phyloP scores from a whole-genome alignment of 2,329 filamentous ascomycete genomes.

The Leptographium radiaticola region DNA sequence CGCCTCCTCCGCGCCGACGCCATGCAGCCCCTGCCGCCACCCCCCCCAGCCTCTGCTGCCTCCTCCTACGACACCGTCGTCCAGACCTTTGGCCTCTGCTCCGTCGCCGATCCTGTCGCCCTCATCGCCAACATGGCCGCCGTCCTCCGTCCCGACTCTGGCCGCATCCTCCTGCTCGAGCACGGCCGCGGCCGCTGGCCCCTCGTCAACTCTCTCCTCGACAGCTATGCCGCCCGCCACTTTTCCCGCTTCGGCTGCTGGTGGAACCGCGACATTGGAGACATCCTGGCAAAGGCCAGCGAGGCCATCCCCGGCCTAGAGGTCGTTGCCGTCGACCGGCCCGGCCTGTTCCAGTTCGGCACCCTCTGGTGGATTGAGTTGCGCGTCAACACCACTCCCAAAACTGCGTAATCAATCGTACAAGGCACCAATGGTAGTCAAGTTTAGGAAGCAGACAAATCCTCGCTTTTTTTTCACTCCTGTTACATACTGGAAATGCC shows the following conservation, averaged over 20 bases:
- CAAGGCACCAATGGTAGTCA: not conserved
- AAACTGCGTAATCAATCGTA: not conserved
- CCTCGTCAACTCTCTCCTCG: constrained; percentile 41
- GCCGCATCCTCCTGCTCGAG: constrained; percentile 48
- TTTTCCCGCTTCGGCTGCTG: constrained; percentile 51
- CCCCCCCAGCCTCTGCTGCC: constrained; percentile 23
- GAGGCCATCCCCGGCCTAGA: constrained; percentile 38
- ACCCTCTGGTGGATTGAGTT: constrained; percentile 48
- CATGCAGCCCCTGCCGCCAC: constrained; percentile 26
- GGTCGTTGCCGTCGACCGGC: constrained; percentile 39
- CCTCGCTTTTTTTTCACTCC: constrained; percentile 3
- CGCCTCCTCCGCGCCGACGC: constrained; percentile 27
- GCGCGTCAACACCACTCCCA: constrained; percentile 19
- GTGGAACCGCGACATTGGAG: constrained; percentile 53
- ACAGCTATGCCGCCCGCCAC: constrained; percentile 40
- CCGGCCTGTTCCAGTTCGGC: constrained; percentile 38
- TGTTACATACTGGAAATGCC: not conserved
- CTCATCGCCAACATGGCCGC: constrained; percentile 41
- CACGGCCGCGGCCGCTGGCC: constrained; percentile 45
- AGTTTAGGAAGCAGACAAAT: not conserved
- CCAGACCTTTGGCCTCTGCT: constrained; percentile 53
- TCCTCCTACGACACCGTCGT: constrained; percentile 47
- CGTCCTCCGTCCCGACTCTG: constrained; percentile 37
- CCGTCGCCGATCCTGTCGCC: constrained; percentile 40
- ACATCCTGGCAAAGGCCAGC: constrained; percentile 37